Conservation (phyloP, 1,284 basidiomycete species). For the Stereum hirsutum region DNA sequence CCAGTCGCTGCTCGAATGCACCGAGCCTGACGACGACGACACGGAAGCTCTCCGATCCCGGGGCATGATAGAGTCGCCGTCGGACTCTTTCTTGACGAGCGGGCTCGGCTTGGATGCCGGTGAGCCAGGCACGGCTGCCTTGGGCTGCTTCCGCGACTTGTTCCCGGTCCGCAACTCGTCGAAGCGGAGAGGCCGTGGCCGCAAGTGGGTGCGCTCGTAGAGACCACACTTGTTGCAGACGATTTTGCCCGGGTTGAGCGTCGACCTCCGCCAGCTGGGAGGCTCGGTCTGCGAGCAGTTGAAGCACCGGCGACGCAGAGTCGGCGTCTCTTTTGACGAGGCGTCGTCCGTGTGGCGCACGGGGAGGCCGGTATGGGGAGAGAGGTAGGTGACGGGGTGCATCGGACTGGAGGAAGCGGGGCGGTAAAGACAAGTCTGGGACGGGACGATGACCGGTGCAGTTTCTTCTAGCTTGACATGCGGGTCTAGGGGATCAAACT, state of each 20-base stretch:
- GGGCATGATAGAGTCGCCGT: conserved; percentile 38
- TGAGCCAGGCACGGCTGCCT: conserved; percentile 28
- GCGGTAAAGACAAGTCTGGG: conserved; percentile 35
- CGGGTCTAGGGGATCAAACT: conserved; percentile 34
- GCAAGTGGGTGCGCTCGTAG: conserved; percentile 77
- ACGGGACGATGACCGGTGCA: conserved; percentile 47
- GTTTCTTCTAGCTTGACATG: conserved; percentile 58
- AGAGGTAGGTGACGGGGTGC: conserved; percentile 35
- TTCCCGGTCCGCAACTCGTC: conserved; percentile 76
- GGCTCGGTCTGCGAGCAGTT: conserved; percentile 86
- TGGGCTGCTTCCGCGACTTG: conserved; percentile 61
- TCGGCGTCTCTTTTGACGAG: conserved; percentile 79
- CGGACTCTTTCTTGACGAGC: conserved; percentile 59
- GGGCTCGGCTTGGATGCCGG: conserved; percentile 26
- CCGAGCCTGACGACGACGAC: conserved; percentile 45
- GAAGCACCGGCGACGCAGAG: conserved; percentile 74
- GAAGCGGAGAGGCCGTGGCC: conserved; percentile 71
- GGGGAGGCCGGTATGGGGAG: conserved; percentile 47
- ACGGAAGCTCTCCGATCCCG: conserved; percentile 43
- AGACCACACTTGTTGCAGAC: conserved; percentile 86
- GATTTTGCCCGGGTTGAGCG: conserved; percentile 81
- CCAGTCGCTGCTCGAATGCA: conserved; percentile 57
- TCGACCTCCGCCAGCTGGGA: conserved; percentile 75
- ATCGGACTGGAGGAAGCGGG: conserved; percentile 25
- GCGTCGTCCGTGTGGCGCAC: conserved; percentile 84